Evolutionary conservation across 2,329 filamentous ascomycete species (phyloP).

Genomic region (Tolypocladium sp.): DNA sequence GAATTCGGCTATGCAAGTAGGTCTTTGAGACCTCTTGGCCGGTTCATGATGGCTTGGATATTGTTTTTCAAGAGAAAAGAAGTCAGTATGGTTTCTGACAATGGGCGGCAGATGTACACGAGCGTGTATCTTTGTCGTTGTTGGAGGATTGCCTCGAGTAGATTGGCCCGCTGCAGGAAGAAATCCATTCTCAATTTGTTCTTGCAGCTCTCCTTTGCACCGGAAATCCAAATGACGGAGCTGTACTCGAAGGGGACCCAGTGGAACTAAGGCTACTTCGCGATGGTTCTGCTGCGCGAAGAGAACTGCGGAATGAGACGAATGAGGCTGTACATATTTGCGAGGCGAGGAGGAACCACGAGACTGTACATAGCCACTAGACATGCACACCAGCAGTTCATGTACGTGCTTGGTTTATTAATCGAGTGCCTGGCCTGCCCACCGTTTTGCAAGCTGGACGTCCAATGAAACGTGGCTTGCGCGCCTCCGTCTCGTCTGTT

Average conservation of each 20-base stretch:
- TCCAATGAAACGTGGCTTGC: not conserved
- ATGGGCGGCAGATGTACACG: not conserved
- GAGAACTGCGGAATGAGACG: not conserved
- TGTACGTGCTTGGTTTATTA: not conserved
- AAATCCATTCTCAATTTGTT: not conserved
- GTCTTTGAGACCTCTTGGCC: not conserved
- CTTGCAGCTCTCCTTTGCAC: not conserved
- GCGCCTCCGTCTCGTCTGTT: not conserved
- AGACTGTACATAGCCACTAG: not conserved
- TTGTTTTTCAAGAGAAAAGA: not conserved
- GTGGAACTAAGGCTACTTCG: not conserved
- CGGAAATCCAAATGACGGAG: not conserved
- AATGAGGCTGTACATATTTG: not conserved
- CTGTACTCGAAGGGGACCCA: not conserved
- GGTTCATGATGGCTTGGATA: not conserved
- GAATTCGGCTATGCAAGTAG: too few relatives aligned
- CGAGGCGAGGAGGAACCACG: not conserved
- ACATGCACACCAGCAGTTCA: not conserved
- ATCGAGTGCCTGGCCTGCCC: not conserved
- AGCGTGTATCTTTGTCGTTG: not conserved
- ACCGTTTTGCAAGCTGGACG: not conserved
- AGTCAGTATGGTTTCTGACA: not conserved
- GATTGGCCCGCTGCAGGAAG: not conserved
- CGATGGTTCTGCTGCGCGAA: not conserved
- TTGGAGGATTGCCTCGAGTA: not conserved